phyloP scores from a whole-genome alignment of 805 yeast species.

The Candida nonsorbophila region DNA sequence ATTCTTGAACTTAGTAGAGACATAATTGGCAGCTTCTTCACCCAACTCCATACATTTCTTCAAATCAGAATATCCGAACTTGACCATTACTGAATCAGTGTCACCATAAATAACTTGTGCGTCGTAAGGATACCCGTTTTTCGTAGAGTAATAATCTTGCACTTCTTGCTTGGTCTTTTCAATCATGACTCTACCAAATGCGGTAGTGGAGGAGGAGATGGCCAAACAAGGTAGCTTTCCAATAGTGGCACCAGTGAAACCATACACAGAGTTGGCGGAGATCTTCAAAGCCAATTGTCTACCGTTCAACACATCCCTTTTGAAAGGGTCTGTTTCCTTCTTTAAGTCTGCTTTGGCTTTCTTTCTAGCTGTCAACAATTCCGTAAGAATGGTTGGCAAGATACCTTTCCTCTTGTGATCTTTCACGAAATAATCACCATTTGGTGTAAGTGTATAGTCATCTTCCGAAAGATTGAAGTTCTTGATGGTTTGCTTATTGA shows the following conservation, averaged over 20 bases:
- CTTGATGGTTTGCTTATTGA: constrained; percentile 64
- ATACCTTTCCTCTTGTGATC: constrained; percentile 69
- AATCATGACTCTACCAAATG: constrained; percentile 96
- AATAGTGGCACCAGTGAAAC: constrained; percentile 97
- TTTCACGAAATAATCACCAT: constrained; percentile 86
- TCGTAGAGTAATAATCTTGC: constrained; percentile 69
- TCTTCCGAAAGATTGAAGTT: constrained; percentile 57
- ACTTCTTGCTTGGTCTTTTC: constrained; percentile 86
- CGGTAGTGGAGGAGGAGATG: constrained; percentile 91
- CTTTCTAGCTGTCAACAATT: constrained; percentile 86
- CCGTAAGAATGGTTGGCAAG: constrained; percentile 86
- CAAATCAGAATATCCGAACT: constrained; percentile 80
- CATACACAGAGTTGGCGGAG: constrained; percentile 97
- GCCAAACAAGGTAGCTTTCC: constrained; percentile 97
- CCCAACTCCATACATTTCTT: constrained; percentile 87
- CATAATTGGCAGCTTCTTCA: constrained; percentile 87
- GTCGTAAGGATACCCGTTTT: constrained; percentile 79
- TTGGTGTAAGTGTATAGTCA: constrained; percentile 86
- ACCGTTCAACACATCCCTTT: constrained; percentile 90
- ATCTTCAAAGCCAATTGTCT: constrained; percentile 94
- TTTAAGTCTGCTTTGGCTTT: constrained; percentile 87
- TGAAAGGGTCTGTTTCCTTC: constrained; percentile 92
- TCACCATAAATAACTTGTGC: constrained; percentile 95
- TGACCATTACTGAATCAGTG: constrained; percentile 99
- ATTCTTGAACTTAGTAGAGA: constrained; percentile 68